Percentiles rank a stretch among this genome's conserved stretches.
Evolutionary conservation across 805 yeast genomes (phyloP).

Genomic region (Kurtzmaniella cleridarum): DNA sequence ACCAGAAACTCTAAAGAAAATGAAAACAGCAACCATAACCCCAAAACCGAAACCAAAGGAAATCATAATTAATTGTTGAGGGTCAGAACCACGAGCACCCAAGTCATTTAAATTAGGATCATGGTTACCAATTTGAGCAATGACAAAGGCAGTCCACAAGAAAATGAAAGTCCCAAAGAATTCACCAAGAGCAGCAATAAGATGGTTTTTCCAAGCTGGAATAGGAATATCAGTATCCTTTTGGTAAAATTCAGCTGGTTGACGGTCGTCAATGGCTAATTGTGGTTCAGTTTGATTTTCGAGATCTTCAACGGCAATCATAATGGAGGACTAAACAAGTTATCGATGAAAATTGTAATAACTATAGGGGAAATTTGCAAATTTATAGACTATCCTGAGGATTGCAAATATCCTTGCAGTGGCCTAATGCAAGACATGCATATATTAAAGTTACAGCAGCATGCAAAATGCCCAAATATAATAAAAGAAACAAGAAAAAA

Average conservation of each 20-base stretch:
- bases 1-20: slow-evolving; percentile 74
- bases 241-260: slow-evolving; percentile 19
- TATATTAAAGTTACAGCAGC: background rate
- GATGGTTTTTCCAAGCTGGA: slow-evolving; percentile 42
- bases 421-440: background rate
- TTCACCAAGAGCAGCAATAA: slow-evolving; percentile 71
- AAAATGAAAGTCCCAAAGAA: slow-evolving; percentile 83
- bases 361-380: background rate
- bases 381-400: background rate
- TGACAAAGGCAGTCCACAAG: slow-evolving; percentile 74
- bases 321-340: background rate
- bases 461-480: background rate
- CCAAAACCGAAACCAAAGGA: slow-evolving; percentile 84
- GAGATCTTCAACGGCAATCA: slow-evolving; percentile 12
- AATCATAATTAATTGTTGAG: slow-evolving; percentile 70
- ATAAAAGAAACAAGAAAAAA: background rate
- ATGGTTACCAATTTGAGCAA: slow-evolving; percentile 79
- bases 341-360: background rate
- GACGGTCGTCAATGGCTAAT: slow-evolving; percentile 4
- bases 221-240: slow-evolving; percentile 9
- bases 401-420: background rate
- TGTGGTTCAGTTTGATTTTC: slow-evolving; percentile 24
- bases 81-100: slow-evolving; percentile 42
- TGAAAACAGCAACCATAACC: slow-evolving; percentile 66
- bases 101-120: slow-evolving; percentile 29